Evolutionary conservation across 2,329 filamentous ascomycete species (phyloP), one percentile per base, ranked within the genome.

Genomic region (Curvularia sp.): DNA sequence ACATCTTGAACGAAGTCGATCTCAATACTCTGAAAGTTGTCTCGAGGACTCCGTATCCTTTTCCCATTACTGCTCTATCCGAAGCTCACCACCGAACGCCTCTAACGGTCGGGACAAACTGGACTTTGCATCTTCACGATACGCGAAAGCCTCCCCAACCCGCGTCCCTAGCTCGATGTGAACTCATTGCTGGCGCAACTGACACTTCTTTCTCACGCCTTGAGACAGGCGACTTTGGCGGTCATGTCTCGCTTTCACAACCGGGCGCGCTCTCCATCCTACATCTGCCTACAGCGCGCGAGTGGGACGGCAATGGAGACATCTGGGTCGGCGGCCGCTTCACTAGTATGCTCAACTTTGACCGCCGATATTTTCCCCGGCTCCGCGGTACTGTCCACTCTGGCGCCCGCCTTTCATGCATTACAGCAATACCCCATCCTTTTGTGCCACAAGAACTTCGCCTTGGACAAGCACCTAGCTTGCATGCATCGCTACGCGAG

Each of bases 271-370:
- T 96, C 24, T 92, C 89, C 46, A 93, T 97, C 61, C 80, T 96
- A 2, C 92, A 97, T 72, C 81, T 93, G 28, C 88, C 89, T 13
- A 82, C 80, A 8, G 79, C 85, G 1, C 84, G 83, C 0, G 76
- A 80, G 8, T 79, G 80, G 49, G 82, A 86, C 61, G 82, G 88
- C 18, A 90, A 91, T 49, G 85, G 89, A 58, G 90, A 95, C 30
- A 95, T 98, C 41, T 94, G 93, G 79, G 87, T 97, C 35, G 92
- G 90, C 4, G 94, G 94, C 0, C 87, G 94, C 15, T 97, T 97
- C 73, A 90, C 93, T 4, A 93, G 88, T 68, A 91, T 97, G 56
- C 81, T 97, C 3, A 89, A 92, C 72, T 98, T 97, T 77, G 93
- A 97, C 72, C 86, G 93, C 3, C 89, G 94, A 44, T 92, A 86